A percentile compares a stretch with the other conserved stretches of the same genome.
Conservation (phyloP, 129 eudicot species). For the Artemisia tridentata region DNA sequence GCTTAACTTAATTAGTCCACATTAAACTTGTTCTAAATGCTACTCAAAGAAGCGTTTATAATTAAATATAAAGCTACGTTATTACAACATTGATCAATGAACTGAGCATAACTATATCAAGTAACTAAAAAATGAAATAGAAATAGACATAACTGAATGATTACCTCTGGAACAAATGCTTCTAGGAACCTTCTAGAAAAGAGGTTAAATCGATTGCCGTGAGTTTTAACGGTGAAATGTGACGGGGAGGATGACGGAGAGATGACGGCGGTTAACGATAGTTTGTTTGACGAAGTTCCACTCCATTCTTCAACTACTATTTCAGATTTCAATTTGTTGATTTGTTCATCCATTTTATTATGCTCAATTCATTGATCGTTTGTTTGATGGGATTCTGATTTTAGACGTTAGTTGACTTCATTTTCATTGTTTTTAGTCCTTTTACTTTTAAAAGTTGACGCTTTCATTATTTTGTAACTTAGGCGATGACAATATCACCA, state of each 20-base stretch:
- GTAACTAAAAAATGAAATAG: not conserved
- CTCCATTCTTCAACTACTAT: conserved; percentile 69
- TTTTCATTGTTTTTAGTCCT: not conserved
- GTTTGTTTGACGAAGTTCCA: conserved; percentile 63
- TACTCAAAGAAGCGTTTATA: too few relatives aligned
- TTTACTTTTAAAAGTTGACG: not conserved
- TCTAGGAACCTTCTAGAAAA: conserved; percentile 55
- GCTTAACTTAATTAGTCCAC: too few relatives aligned
- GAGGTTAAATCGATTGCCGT: conserved; percentile 57
- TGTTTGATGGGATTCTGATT: not conserved
- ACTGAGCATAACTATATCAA: not conserved
- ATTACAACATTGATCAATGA: not conserved
- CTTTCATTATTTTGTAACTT: not conserved
- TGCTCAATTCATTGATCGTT: not conserved
- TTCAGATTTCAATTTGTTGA: conserved; percentile 21
- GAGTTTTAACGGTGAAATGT: conserved; percentile 34
- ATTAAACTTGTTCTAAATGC: too few relatives aligned
- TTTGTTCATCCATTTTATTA: too few relatives aligned
- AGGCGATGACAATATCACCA: too few relatives aligned
- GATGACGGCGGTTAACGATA: conserved; percentile 69
- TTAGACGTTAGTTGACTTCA: conserved; percentile 18
- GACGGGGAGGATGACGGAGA: conserved; percentile 39
- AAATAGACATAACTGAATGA: not conserved
- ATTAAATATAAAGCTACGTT: too few relatives aligned
- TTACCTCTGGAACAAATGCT: conserved; percentile 96